Conservation (phyloP, 1,139 yeast genomes). For the Saccharomyces hybrid region DNA sequence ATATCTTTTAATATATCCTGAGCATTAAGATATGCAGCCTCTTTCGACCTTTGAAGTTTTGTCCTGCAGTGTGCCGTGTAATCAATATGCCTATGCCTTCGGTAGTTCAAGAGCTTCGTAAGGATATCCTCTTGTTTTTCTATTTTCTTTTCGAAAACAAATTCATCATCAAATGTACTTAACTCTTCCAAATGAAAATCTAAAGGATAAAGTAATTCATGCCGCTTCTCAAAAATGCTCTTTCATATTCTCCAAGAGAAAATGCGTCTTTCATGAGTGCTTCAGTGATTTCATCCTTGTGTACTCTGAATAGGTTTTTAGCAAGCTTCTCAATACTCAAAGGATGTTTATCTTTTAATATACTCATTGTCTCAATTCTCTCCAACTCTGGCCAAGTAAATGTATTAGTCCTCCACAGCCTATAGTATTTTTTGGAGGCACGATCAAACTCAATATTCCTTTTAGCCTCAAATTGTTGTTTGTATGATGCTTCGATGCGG, state of each 20-base stretch:
- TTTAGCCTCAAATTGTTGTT: not conserved
- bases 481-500: not conserved
- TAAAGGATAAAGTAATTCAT: not conserved
- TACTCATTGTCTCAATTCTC: not conserved
- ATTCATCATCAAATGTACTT: not conserved
- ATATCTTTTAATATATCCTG: not conserved
- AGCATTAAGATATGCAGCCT: not conserved
- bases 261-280: not conserved
- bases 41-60: not conserved
- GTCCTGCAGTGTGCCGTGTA: not conserved
- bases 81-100: not conserved
- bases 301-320: not conserved
- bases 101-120: not conserved
- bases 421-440: not conserved
- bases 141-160: not conserved
- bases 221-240: not conserved
- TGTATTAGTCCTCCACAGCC: not conserved
- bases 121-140: not conserved
- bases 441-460: not conserved
- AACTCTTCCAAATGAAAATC: not conserved
- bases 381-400: not conserved
- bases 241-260: not conserved
- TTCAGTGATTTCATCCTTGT: not conserved
- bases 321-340: not conserved
- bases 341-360: not conserved